A percentile compares a stretch with the other conserved stretches of the same genome.
Conservation (phyloP, 371 early-diverging fungal genomes). For the Sporodiniella umbellata region DNA sequence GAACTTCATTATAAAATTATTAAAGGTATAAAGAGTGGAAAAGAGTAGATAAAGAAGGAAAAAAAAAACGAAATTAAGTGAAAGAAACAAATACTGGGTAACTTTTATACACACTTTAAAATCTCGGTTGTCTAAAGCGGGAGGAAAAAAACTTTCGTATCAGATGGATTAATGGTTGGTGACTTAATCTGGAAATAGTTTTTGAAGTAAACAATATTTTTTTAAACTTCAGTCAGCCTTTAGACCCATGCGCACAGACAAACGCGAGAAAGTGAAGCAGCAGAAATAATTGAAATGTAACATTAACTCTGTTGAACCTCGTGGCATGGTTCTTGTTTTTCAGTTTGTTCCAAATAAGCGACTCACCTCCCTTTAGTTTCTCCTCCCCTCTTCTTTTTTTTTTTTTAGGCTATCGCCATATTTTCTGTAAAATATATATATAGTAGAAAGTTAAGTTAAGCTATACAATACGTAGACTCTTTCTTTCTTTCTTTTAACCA, state of each 20-base stretch:
- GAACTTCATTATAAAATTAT: slow-evolving; percentile 12
- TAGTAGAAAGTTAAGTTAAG: no score
- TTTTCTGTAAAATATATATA: no score
- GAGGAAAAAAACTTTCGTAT: neutral
- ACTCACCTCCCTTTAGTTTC: no score
- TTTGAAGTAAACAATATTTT: neutral
- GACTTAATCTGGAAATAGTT: neutral
- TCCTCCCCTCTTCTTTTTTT: neutral
- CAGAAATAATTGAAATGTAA: neutral
- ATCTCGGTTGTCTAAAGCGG: neutral
- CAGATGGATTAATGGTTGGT: neutral
- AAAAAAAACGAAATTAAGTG: neutral
- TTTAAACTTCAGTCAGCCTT: neutral
- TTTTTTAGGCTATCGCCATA: no score
- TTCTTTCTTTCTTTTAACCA: no score
- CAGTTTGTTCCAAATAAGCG: neutral
- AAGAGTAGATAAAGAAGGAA: neutral
- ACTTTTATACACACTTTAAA: neutral
- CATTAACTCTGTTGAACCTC: neutral
- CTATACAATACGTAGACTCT: no score
- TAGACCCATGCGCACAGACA: neutral
- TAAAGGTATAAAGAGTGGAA: neutral
- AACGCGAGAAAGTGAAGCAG: neutral
- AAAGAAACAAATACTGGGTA: neutral
- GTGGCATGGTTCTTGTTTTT: neutral